phyloP scores from a whole-genome alignment of 805 yeast species.

The Myxozyma neotropica region DNA sequence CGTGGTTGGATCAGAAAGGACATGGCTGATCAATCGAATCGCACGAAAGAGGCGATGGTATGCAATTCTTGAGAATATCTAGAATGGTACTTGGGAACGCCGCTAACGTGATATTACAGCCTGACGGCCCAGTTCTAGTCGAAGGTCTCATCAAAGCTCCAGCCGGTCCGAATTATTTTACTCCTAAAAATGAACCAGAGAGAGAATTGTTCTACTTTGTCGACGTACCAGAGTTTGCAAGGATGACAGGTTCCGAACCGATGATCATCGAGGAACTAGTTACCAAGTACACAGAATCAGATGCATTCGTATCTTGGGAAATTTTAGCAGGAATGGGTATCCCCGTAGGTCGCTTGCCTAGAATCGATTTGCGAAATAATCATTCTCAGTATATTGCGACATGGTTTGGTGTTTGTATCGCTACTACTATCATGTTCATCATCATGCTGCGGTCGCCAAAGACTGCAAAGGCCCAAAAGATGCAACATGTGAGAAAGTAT shows the following conservation, averaged over 20 bases:
- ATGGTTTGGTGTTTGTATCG: conserved; percentile 86
- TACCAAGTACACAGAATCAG: conserved; percentile 41
- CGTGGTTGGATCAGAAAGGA: conserved; percentile 90
- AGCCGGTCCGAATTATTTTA: conserved; percentile 50
- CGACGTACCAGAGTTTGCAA: conserved; percentile 81
- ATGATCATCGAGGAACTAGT: conserved; percentile 74
- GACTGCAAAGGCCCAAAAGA: conserved; percentile 20
- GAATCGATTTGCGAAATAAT: conserved; percentile 79
- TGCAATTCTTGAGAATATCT: background rate
- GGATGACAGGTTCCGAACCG: conserved; percentile 65
- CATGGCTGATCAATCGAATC: conserved; percentile 57
- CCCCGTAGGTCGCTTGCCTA: conserved; percentile 84
- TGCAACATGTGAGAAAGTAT: conserved; percentile 21
- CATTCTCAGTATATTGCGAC: conserved; percentile 91
- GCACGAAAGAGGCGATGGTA: conserved; percentile 60
- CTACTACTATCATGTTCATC: conserved; percentile 68
- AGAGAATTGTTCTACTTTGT: conserved; percentile 74
- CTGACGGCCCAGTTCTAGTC: conserved; percentile 69
- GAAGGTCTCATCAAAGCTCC: conserved; percentile 72
- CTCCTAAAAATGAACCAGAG: conserved; percentile 69
- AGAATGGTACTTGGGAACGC: background rate
- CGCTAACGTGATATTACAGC: conserved; percentile 40
- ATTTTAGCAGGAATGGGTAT: conserved; percentile 68
- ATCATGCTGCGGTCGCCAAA: conserved; percentile 52
- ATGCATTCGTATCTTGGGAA: conserved; percentile 48